Evolutionary conservation across 2,329 filamentous ascomycete genomes (phyloP).

Genomic region (Fusarium marasasianum): DNA sequence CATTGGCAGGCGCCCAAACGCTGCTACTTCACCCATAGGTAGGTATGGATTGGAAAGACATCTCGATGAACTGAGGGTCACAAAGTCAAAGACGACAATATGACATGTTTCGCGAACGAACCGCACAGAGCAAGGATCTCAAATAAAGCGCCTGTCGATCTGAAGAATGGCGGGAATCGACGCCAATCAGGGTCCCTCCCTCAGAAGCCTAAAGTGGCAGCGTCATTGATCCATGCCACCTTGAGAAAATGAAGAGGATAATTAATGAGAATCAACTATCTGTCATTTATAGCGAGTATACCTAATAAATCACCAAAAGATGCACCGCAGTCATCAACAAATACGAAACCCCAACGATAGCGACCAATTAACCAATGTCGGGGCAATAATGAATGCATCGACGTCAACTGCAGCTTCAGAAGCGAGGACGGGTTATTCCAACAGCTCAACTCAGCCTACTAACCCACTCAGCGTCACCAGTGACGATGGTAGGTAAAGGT

Average conservation of each 20-base stretch:
- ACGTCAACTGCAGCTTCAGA: background rate
- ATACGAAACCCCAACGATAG: background rate
- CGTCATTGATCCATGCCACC: slow-evolving; percentile 21
- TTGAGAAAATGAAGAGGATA: background rate
- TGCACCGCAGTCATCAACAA: background rate
- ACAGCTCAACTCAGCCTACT: background rate
- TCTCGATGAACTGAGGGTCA: background rate
- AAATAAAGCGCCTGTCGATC: slow-evolving; percentile 11
- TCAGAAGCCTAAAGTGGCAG: background rate
- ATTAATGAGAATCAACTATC: background rate
- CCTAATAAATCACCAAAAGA: background rate
- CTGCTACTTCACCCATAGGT: too few relatives aligned
- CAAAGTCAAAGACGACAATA: background rate
- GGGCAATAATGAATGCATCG: background rate
- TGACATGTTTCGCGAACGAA: background rate
- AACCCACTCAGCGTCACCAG: slow-evolving; percentile 12
- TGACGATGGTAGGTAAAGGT: background rate
- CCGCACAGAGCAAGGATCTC: background rate
- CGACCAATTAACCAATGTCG: background rate
- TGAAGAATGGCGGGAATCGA: background rate
- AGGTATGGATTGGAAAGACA: background rate
- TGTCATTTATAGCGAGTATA: too few relatives aligned
- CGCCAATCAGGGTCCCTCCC: slow-evolving; percentile 31
- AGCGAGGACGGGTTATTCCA: background rate
- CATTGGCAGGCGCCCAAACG: background rate